Evolutionary conservation across 2,329 filamentous ascomycete genomes (phyloP).

Genomic region (Metarhizium guizhouense): DNA sequence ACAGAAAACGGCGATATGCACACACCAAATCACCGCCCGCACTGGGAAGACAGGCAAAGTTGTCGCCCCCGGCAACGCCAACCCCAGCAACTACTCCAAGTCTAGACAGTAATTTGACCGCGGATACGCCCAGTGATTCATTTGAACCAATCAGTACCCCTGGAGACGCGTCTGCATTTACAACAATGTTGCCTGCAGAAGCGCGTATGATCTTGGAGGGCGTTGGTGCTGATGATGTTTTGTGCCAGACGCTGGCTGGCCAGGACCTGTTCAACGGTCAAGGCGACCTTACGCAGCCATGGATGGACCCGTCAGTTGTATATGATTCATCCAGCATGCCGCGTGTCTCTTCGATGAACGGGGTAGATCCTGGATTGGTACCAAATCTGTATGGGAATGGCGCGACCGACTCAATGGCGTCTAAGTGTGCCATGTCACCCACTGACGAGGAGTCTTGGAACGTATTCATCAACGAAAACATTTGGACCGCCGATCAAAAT

Average conservation of each 20-base stretch:
- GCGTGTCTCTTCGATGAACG: not conserved
- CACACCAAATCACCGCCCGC: not conserved
- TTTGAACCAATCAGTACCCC: not conserved
- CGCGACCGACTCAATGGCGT: not conserved
- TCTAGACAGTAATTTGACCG: conserved; percentile 10
- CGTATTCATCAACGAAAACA: conserved; percentile 20
- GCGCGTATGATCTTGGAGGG: conserved; percentile 30
- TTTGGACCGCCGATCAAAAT: conserved; percentile 24
- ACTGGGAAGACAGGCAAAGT: not conserved
- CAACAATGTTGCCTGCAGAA: conserved; percentile 31
- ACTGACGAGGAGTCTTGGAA: conserved; percentile 21
- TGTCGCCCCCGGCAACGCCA: not conserved
- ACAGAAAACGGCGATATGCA: not conserved
- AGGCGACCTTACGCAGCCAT: not conserved
- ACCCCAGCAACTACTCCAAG: not conserved
- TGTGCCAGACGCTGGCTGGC: conserved; percentile 9
- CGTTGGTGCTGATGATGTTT: conserved; percentile 20
- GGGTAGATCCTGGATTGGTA: conserved; percentile 3
- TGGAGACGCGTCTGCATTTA: conserved; percentile 27
- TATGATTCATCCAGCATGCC: conserved; percentile 2
- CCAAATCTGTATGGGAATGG: not conserved
- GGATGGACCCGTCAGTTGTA: not conserved
- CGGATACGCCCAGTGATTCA: conserved; percentile 10
- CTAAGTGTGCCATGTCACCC: conserved; percentile 1
- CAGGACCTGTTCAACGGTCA: conserved; percentile 6